A percentile compares a stretch with the other conserved stretches of the same genome.
Conservation (phyloP, 176 grass and related monocot species). For the Musa itinerans region DNA sequence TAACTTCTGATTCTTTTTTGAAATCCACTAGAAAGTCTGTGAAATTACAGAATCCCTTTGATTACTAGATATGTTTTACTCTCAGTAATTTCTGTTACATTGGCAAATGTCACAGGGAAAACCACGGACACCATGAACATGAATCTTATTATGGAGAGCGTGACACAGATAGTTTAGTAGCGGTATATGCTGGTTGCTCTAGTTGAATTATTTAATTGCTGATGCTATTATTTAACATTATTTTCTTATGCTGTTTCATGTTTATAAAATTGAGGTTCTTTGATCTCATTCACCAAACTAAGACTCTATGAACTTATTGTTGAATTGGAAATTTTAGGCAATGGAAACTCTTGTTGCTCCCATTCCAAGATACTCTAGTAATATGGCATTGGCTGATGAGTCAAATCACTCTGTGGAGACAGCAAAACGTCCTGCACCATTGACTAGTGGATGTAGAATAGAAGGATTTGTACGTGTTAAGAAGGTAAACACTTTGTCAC, state of each 20-base stretch:
- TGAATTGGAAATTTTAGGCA: slow-evolving; percentile 37
- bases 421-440: slow-evolving; percentile 77
- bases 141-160: slow-evolving; percentile 99
- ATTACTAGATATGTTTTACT: slow-evolving; percentile 14
- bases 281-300: slow-evolving; percentile 20
- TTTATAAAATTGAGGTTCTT: background rate
- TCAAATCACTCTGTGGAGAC: slow-evolving; percentile 52
- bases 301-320: slow-evolving; percentile 7
- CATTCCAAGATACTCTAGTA: slow-evolving; percentile 56
- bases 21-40: background rate
- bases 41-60: background rate
- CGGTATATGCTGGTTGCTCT: slow-evolving; percentile 41
- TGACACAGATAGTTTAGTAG: slow-evolving; percentile 94
- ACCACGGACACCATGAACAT: slow-evolving; percentile 92
- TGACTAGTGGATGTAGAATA: slow-evolving; percentile 78
- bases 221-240: background rate
- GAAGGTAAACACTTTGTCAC: slow-evolving; percentile 41
- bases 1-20: background rate
- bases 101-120: slow-evolving; percentile 43
- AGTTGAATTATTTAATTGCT: background rate
- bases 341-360: slow-evolving; percentile 85
- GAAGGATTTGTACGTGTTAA: slow-evolving; percentile 97
- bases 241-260: background rate
- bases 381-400: slow-evolving; percentile 59
- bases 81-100: slow-evolving; percentile 16